A percentile compares a stretch with the other conserved stretches of the same genome.
Evolutionary conservation across 2,329 filamentous ascomycete genomes (phyloP).

Genomic region (Monilinia fructicola): DNA sequence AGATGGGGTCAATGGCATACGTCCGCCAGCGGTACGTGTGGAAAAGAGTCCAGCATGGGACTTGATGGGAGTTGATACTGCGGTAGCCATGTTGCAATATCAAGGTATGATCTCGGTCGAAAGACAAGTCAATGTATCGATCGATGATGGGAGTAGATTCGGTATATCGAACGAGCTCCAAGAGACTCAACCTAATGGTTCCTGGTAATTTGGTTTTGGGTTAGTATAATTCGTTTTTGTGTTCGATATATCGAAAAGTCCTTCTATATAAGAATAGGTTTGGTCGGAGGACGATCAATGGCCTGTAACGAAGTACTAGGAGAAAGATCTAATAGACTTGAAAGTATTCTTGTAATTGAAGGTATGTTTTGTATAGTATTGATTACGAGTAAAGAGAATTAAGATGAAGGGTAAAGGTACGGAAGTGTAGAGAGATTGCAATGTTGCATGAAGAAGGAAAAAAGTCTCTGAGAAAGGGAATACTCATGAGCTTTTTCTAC

Average conservation of each 20-base stretch:
- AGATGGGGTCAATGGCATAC: conserved; percentile 91
- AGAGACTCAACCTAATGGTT: conserved; percentile 61
- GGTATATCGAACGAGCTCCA: conserved; percentile 51
- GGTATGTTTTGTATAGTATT: conserved; percentile 34
- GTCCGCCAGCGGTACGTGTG: conserved; percentile 87
- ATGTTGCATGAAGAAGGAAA: conserved; percentile 37
- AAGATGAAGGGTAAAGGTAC: conserved; percentile 40
- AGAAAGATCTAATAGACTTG: conserved; percentile 50
- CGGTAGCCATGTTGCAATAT: conserved; percentile 72
- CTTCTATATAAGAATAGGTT: conserved; percentile 45
- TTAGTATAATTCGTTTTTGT: conserved; percentile 50
- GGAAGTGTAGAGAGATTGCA: conserved; percentile 35
- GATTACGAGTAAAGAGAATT: conserved; percentile 32
- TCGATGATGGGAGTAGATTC: conserved; percentile 38
- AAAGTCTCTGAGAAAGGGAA: conserved; percentile 9
- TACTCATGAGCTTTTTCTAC: conserved; percentile 19
- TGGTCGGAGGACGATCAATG: conserved; percentile 52
- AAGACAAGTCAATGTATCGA: conserved; percentile 52
- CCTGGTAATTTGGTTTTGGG: conserved; percentile 47
- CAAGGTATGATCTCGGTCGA: conserved; percentile 46
- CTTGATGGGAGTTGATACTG: conserved; percentile 89
- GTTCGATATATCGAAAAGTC: conserved; percentile 49
- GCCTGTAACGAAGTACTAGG: conserved; percentile 42
- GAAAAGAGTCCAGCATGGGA: conserved; percentile 92
- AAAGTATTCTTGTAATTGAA: conserved; percentile 32